phyloP scores from a whole-genome alignment of 345 rosid species.

The Combretum micranthum region DNA sequence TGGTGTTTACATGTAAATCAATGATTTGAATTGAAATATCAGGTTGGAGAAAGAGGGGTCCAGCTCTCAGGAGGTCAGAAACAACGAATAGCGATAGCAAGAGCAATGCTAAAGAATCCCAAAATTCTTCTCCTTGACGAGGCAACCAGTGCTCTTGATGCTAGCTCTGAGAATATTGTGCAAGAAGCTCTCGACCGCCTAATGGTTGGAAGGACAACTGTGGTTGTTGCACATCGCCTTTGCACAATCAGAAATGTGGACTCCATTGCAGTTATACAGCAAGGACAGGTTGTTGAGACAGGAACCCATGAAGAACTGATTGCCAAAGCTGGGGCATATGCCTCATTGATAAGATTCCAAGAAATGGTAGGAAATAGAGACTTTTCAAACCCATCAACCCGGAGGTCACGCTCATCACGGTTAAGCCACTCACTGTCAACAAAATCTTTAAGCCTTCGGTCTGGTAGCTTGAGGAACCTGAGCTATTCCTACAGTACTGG shows the following conservation, averaged over 20 bases:
- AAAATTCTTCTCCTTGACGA: conserved; percentile 94
- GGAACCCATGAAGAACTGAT: conserved; percentile 92
- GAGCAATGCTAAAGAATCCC: conserved; percentile 95
- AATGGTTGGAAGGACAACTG: conserved; percentile 97
- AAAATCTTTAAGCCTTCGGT: conserved; percentile 85
- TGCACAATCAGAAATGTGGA: conserved; percentile 93
- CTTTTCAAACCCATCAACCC: conserved; percentile 83
- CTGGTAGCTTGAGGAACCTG: conserved; percentile 91
- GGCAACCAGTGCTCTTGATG: conserved; percentile 99
- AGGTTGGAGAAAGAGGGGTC: conserved; percentile 98
- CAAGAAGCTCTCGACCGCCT: conserved; percentile 97
- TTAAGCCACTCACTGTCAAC: conserved; percentile 89
- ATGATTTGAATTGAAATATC: conserved; percentile 4
- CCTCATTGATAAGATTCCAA: conserved; percentile 88
- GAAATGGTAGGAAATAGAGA: conserved; percentile 89
- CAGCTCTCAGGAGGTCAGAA: conserved; percentile 99
- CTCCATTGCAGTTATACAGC: conserved; percentile 90
- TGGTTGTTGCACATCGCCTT: conserved; percentile 96
- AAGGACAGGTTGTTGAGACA: conserved; percentile 94
- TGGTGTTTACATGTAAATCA: not conserved
- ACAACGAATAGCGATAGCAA: conserved; percentile 97
- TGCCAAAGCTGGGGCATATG: conserved; percentile 76
- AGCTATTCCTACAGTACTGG: conserved; percentile 98
- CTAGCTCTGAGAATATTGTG: conserved; percentile 95
- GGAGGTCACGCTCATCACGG: conserved; percentile 76